A percentile compares a stretch with the other conserved stretches of the same genome.
These are phyloP conservation scores for Platismatia glauca DNA, from an alignment of 495 filamentous ascomycete genomes.

Conservation along the genomic window DNA sequence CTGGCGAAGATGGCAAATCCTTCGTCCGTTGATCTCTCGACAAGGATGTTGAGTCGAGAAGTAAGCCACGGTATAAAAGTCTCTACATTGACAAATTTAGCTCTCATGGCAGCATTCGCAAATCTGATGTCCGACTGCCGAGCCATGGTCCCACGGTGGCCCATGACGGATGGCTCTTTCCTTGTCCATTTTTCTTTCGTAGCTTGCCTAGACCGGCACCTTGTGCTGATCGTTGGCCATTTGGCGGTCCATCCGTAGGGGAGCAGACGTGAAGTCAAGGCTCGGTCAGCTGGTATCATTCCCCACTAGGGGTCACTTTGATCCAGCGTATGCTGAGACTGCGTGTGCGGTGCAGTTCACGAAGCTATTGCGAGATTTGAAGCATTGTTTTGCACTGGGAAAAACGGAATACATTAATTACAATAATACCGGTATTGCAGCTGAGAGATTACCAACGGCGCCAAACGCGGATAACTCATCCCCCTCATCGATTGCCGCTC, in stretches of 20 bases:
- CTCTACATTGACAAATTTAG: background rate
- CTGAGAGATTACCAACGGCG: too few species aligned
- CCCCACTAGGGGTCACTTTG: slow-evolving; percentile 14
- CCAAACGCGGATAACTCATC: background rate
- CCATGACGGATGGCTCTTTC: too few species aligned
- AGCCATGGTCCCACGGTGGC: background rate
- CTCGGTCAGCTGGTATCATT: slow-evolving; percentile 15
- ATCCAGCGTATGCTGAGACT: background rate
- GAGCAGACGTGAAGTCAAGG: slow-evolving; percentile 19
- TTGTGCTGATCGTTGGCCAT: background rate
- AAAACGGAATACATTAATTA: too few species aligned
- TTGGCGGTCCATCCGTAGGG: background rate
- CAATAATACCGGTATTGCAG: too few species aligned
- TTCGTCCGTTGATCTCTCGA: background rate
- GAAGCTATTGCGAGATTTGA: background rate
- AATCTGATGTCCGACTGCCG: background rate
- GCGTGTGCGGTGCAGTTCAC: background rate
- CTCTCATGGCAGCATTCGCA: background rate
- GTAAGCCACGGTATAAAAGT: slow-evolving; percentile 12
- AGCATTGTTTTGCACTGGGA: too few species aligned
- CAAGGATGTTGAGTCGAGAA: slow-evolving; percentile 11
- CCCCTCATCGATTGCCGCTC: background rate
- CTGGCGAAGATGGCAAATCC: slow-evolving; percentile 12
- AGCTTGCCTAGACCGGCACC: background rate
- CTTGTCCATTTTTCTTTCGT: background rate